Evolutionary conservation across 2,329 filamentous ascomycete genomes (phyloP), one percentile per base, ranked within the genome.

Genomic region (Sporothrix protearum): DNA sequence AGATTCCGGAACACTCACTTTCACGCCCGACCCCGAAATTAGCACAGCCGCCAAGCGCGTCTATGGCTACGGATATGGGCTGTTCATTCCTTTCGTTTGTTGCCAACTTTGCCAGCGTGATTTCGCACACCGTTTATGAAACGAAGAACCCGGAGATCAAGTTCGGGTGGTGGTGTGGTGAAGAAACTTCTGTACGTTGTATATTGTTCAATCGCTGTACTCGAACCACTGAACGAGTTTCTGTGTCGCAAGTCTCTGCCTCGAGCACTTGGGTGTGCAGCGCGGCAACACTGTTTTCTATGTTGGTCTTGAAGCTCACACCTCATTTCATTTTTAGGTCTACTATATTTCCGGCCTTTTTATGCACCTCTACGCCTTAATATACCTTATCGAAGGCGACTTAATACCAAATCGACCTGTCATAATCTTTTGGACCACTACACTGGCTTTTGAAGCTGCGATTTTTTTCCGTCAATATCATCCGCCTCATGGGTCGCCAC

Each of bases 121-220:
- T 96, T 64, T 79, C 88, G 63, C 94, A 96, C 81, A 90, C 92
- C 73, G 85, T 97, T 72, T 82, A 86, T 68, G 83, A 87, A 73
- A 85, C 75, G 7, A 89, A 74, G 83, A 89, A 70, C 73, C 78
- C 28, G 9, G 74, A 73, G 0, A 57, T 57, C 19, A 64, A 73
- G 57, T 84, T 89, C 73, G 84, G 86, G 72, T 94, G 91, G 91
- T 97, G 93, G 93, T 93, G 92, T 78, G 92, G 92, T 71, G 88
- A 96, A 68, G 76, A 78, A 70, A 74, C 75, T 33, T 75, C 75
- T 64, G 79, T 80, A 75, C 71, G 79, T 78, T 36, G 47, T 33
- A 36, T 39, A 36, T n/a, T 39, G 19, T 8, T 3, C 1, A 25
- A 2, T n/a, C 61, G 9, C 16, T 25, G 7, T 16, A 16, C n/a